Evolutionary conservation across 2,329 filamentous ascomycete genomes (phyloP).

Genomic region (Aspergillus arachidicola): DNA sequence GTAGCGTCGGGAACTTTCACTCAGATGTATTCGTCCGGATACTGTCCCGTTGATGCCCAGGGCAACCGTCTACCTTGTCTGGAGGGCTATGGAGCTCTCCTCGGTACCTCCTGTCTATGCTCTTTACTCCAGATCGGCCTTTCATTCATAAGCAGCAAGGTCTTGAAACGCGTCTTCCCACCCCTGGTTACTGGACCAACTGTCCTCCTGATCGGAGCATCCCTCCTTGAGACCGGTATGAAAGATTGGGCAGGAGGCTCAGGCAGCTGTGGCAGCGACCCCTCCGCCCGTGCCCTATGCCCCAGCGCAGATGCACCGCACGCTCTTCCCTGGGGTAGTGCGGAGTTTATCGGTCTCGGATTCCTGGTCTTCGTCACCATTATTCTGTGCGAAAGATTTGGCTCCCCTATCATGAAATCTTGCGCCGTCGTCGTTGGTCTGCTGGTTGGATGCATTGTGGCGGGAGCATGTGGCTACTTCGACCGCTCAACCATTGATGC

Average conservation of each 20-base stretch:
- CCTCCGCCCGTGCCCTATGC: constrained; percentile 59
- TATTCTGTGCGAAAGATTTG: constrained; percentile 69
- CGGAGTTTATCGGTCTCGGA: constrained; percentile 67
- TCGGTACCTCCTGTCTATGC: constrained; percentile 58
- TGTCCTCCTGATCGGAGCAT: constrained; percentile 67
- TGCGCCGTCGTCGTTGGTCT: constrained; percentile 67
- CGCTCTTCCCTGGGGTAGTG: constrained; percentile 63
- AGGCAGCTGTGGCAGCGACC: constrained; percentile 48
- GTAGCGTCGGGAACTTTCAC: constrained; percentile 63
- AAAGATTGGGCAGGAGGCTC: constrained; percentile 70
- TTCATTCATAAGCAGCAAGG: constrained; percentile 63
- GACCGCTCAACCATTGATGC: constrained; percentile 60
- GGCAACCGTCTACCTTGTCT: constrained; percentile 65
- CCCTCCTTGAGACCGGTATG: constrained; percentile 64
- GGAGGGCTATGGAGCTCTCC: constrained; percentile 66
- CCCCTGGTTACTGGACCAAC: constrained; percentile 70
- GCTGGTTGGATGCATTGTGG: constrained; percentile 68
- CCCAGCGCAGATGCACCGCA: constrained; percentile 61
- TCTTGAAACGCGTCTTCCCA: constrained; percentile 66
- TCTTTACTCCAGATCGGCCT: constrained; percentile 62
- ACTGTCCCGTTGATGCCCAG: constrained; percentile 59
- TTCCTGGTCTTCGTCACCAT: constrained; percentile 70
- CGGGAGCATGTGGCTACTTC: constrained; percentile 68
- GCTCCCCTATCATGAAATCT: constrained; percentile 70
- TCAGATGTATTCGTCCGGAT: constrained; percentile 67